Evolutionary conservation across 163 green algal species (phyloP).

Genomic region (Coccomyxa subellipsoidea): DNA sequence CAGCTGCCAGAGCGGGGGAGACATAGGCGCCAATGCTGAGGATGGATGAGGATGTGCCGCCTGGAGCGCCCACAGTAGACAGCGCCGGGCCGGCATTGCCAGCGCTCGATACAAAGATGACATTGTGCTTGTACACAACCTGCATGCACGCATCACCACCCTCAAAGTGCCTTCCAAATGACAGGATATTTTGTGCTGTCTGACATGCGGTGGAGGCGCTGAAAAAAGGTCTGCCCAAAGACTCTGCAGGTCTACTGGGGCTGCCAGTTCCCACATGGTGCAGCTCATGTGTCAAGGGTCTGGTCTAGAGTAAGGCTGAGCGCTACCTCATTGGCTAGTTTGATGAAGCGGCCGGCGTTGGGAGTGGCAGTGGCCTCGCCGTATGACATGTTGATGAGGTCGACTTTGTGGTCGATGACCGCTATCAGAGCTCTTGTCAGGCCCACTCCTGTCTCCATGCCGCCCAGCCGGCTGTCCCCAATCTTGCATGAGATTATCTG

Average conservation of each 20-base stretch:
- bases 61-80: constrained; percentile 63
- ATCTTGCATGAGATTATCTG: constrained; percentile 93
- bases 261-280: too few relatives aligned
- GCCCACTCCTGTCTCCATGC: constrained; percentile 80
- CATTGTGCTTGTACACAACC: constrained; percentile 77
- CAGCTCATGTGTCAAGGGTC: too few relatives aligned
- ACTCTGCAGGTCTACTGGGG: too few relatives aligned
- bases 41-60: constrained; percentile 65
- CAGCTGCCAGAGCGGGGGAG: constrained; percentile 63
- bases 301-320: neutral
- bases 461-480: constrained; percentile 77
- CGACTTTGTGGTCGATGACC: constrained; percentile 57
- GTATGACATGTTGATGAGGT: constrained; percentile 80
- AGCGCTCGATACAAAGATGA: constrained; percentile 78
- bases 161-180: neutral
- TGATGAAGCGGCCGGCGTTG: constrained; percentile 55
- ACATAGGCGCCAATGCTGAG: constrained; percentile 83
- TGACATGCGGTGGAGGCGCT: too few relatives aligned
- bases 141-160: constrained; percentile 17
- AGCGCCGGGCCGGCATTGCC: constrained; percentile 85
- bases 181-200: neutral
- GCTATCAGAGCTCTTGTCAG: constrained; percentile 70
- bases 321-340: constrained; percentile 42
- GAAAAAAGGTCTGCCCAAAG: too few relatives aligned
- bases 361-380: constrained; percentile 58